Evolutionary conservation across 345 rosid genomes (phyloP).

Genomic region (Camelina sativa): DNA sequence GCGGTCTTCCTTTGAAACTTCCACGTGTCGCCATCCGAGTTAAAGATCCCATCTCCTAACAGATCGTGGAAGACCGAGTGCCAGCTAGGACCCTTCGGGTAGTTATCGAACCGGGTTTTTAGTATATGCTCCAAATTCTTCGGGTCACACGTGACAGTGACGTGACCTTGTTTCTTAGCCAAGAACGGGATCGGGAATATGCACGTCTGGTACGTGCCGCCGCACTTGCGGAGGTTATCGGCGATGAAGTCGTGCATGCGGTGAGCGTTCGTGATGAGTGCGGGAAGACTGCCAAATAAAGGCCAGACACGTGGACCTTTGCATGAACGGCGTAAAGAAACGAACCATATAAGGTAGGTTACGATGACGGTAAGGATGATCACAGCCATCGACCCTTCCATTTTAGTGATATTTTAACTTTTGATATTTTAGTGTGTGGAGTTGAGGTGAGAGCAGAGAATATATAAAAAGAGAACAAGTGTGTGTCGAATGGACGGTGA

Average conservation of each 20-base stretch:
- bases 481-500: slow-evolving; percentile 6
- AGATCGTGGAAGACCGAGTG: slow-evolving; percentile 76
- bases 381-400: slow-evolving; percentile 57
- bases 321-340: slow-evolving; percentile 46
- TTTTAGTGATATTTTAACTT: not conserved
- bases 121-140: slow-evolving; percentile 70
- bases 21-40: slow-evolving; percentile 83
- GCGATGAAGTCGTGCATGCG: slow-evolving; percentile 82
- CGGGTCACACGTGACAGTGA: slow-evolving; percentile 86
- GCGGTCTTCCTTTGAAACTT: slow-evolving; percentile 79
- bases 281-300: slow-evolving; percentile 76
- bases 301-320: slow-evolving; percentile 82
- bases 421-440: not conserved
- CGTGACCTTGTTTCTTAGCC: slow-evolving; percentile 67
- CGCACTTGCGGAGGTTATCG: slow-evolving; percentile 67
- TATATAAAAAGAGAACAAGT: not conserved
- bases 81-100: slow-evolving; percentile 84
- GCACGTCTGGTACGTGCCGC: slow-evolving; percentile 86
- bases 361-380: slow-evolving; percentile 50
- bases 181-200: slow-evolving; percentile 59
- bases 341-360: slow-evolving; percentile 63
- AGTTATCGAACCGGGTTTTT: slow-evolving; percentile 73
- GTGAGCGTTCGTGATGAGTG: slow-evolving; percentile 56
- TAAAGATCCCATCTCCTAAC: slow-evolving; percentile 75
- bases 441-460: slow-evolving; percentile 1